phyloP scores from a whole-genome alignment of 352 stramenopile species.

The Globisporangium heterothallicum region DNA sequence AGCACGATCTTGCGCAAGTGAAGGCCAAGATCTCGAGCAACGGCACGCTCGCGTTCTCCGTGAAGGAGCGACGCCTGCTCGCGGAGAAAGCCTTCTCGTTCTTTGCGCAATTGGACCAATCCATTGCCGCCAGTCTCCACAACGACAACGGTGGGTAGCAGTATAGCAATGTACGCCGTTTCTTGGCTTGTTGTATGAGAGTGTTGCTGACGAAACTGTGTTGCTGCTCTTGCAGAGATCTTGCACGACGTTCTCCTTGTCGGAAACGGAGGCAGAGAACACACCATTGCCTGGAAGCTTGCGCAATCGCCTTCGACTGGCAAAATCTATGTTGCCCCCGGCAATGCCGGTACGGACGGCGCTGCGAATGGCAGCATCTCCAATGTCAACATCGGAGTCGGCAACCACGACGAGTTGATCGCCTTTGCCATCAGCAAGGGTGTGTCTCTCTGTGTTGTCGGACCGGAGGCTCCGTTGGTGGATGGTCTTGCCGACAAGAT shows the following conservation, averaged over 20 bases:
- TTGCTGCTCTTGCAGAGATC: conserved; percentile 17
- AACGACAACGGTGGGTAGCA: conserved; percentile 30
- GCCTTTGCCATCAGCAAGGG: conserved; percentile 83
- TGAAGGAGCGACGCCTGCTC: conserved; percentile 60
- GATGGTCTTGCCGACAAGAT: conserved; percentile 95
- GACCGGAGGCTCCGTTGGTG: conserved; percentile 96
- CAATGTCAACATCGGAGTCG: conserved; percentile 70
- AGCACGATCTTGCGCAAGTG: conserved; percentile 46
- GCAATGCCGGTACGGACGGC: conserved; percentile 85
- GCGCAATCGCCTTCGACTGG: conserved; percentile 68
- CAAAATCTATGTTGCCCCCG: conserved; percentile 87
- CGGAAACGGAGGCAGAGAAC: conserved; percentile 90
- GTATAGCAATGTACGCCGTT: not conserved
- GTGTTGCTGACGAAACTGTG: not conserved
- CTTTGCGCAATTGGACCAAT: conserved; percentile 69
- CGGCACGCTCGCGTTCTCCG: conserved; percentile 57
- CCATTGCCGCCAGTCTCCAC: conserved; percentile 49
- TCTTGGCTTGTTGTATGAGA: not conserved
- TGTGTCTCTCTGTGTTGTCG: conserved; percentile 95
- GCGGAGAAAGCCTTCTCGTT: conserved; percentile 76
- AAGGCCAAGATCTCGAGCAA: conserved; percentile 54
- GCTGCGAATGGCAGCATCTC: conserved; percentile 39
- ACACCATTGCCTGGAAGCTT: conserved; percentile 94
- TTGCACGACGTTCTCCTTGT: conserved; percentile 90
- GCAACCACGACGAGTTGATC: conserved; percentile 64